phyloP scores from a whole-genome alignment of 163 green algal species.

The Scenedesmus sp. region DNA sequence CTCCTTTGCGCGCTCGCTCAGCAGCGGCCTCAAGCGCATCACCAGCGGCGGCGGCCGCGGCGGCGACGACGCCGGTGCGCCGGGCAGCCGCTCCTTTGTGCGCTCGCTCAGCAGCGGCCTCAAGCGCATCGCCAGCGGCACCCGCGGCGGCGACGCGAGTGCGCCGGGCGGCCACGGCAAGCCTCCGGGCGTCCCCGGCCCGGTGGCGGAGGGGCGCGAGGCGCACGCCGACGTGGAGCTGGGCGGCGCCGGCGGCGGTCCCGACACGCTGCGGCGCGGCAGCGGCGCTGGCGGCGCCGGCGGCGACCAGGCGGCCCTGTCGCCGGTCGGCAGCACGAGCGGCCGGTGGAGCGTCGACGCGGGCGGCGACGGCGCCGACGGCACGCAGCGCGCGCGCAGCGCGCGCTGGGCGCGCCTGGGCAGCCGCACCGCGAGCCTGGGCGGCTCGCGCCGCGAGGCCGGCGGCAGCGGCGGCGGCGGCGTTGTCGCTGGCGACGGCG shows the following conservation, averaged over 20 bases:
- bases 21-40: constrained; percentile 2
- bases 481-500: background rate
- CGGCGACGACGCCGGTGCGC: no score
- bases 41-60: constrained; percentile 18
- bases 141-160: background rate
- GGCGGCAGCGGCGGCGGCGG: background rate
- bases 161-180: background rate
- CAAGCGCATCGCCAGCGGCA: background rate
- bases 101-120: background rate
- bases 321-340: background rate
- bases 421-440: background rate
- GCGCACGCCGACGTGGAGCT: no score
- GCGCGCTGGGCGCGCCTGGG: no score
- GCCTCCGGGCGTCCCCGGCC: background rate
- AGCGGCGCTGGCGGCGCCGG: no score
- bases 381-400: no score
- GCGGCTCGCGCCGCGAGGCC: background rate
- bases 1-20: background rate
- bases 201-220: background rate
- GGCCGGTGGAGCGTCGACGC: background rate
- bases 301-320: no score
- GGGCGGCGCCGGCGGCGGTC: no score
- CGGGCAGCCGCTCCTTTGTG: background rate
- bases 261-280: no score
- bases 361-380: no score